Base-by-base conservation (phyloP, 2,329 filamentous ascomycete genomes). In the Blastomyces percursus region DNA sequence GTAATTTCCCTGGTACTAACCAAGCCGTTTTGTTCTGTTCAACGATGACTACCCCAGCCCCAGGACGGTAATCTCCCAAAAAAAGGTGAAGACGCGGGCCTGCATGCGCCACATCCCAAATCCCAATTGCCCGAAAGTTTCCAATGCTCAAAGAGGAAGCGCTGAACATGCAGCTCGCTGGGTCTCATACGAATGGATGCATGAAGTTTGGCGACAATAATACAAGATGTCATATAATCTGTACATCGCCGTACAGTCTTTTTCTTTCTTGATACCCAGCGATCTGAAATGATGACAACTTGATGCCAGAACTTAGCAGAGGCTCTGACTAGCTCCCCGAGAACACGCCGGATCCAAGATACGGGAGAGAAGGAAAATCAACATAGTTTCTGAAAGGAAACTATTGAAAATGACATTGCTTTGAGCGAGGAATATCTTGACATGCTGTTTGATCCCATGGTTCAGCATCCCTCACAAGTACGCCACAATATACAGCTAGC, bases 101-200 rank as follows among this genome's bases (percentile, higher is more conserved):
- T 35, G 40, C 24, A 42, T 59, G 24, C 56, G 56, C 56, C 56
- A 59, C 38, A 48, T 48, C 56, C 55, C 30, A 30, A 46, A 48
- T 48, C 56, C 55, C 30, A 30, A 46, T 48, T 46, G 24, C 40
- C 27, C 30, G 38, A 32, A 27, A 11, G 12, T 59, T 46, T 24
- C 8, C 19, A 46, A 32, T 27, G 40, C 21, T 21, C 56, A 58
- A 58, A 46, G 27, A 44, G 56, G 38, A 58, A 44, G 32, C 42
- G 56, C 7, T 58, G 56, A 24, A 58, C 38, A 58, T 58, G 56
- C 56, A 58, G 35, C 35, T 9, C 19, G 54, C 55, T 24, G 55
- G 21, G 16, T 44, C 24, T 21, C n/a, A 42, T 38, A n/a, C 38
- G 27, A 57, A 35, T 48, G 38, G 12, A 58, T 44, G 14, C 40